Evolutionary conservation across 2,329 filamentous ascomycete species (phyloP), one percentile per base, ranked within the genome.

Genomic region (Madurella fahalii): DNA sequence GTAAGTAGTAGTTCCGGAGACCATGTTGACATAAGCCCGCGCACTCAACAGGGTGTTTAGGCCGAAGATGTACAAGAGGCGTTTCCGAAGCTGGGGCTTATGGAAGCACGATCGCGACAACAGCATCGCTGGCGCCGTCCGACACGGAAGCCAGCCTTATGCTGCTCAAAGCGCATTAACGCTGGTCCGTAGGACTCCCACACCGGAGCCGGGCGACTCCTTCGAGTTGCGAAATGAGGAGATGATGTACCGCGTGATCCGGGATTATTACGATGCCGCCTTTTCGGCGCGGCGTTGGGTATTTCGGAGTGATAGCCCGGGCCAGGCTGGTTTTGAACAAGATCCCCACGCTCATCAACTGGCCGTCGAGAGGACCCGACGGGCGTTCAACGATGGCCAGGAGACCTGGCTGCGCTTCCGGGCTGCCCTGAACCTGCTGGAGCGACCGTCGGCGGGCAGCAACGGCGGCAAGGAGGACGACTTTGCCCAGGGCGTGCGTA

Each of bases 201-300:
- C 25, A 25, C 25, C 25, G 4, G 25, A 25, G 25, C 25, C 25
- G 25, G 25, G 25, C 25, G 25, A 25, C 7, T 25, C 25, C 4
- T 25, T 25, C 25, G 25, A 25, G 25, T 25, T 25, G 25, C 25
- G 25, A 25, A 25, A 25, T 7, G 25, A 25, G 17, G 56, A 58
- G 17, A 9, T 40, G 16, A 51, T 53, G 40, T 56, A 56, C 47
- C 53, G 50, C 34, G 50, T 49, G n/a, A 50, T 58, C 16, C 50
- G 53, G 13, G 53, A 51, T 40, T 58, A 56, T 47, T 58, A 56
- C 47, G 50, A 49, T 20, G 50, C 40, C n/a, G 46, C 53, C 43
- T 53, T 58, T 47, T 34, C 50, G 15, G 32, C 50, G 30, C 12
- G 20, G 13, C 46, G 50, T 17, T 58, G 56, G 56, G 31, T 16